Conservation (phyloP, 1,284 basidiomycete species). For the Xerocomus subilludens region DNA sequence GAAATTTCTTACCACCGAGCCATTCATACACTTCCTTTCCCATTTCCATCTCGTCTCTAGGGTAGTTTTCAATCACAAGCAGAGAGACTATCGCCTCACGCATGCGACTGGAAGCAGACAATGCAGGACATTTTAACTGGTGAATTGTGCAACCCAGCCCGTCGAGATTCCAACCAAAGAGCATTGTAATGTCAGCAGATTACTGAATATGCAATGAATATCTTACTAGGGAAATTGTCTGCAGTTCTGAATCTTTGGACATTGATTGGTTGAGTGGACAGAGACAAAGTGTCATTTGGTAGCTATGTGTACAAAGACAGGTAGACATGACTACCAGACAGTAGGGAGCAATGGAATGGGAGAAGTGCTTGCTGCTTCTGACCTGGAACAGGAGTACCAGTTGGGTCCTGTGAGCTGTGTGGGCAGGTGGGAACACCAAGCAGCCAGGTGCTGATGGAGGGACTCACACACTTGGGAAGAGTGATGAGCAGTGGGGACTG, state of each 20-base stretch:
- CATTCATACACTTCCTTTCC: neutral
- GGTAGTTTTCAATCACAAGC: neutral
- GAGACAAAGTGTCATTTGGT: no score
- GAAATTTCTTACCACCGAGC: neutral
- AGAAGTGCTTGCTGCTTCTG: no score
- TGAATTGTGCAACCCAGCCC: neutral
- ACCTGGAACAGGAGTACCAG: no score
- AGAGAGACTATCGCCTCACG: neutral
- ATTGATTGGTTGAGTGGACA: no score
- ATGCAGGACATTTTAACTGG: neutral
- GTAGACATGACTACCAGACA: no score
- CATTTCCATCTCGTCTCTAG: neutral
- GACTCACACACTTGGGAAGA: no score
- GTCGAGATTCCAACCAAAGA: neutral
- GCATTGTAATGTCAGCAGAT: neutral
- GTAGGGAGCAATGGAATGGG: no score
- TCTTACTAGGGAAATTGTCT: neutral
- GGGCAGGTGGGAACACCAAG: no score
- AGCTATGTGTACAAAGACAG: no score
- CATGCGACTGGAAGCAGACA: neutral
- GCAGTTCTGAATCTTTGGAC: neutral
- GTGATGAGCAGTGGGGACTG: no score
- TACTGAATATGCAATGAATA: neutral
- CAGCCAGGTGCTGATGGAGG: no score
- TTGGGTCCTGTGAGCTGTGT: no score